Conservation (phyloP, 352 stramenopile genomes). For the Globisporangium radiosum region DNA sequence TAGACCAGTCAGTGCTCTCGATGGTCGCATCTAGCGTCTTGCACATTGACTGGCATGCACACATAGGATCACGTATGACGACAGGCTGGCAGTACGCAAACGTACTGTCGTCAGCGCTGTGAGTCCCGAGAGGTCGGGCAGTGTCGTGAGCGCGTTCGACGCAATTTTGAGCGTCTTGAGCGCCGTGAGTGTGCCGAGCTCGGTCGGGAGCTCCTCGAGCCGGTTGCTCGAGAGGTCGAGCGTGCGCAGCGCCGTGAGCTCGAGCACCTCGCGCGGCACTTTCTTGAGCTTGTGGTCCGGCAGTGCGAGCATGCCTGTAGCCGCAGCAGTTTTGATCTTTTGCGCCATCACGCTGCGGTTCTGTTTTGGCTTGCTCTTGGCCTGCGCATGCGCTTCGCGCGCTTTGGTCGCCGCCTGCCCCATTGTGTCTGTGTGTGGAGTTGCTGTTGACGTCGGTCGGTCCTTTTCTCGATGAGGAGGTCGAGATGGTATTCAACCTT, state of each 20-base stretch:
- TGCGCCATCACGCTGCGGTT: slow-evolving; percentile 66
- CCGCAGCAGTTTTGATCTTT: slow-evolving; percentile 57
- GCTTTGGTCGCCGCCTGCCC: slow-evolving; percentile 61
- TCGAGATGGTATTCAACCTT: no score
- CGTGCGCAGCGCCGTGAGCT: slow-evolving; percentile 45
- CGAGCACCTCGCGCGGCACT: slow-evolving; percentile 51
- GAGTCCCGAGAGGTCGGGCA: slow-evolving; percentile 65
- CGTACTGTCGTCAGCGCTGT: slow-evolving; percentile 62
- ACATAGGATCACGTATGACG: not conserved
- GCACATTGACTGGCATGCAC: slow-evolving; percentile 1
- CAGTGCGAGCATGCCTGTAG: slow-evolving; percentile 66
- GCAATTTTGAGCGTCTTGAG: slow-evolving; percentile 76
- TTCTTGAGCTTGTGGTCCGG: slow-evolving; percentile 69
- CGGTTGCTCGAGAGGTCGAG: slow-evolving; percentile 72
- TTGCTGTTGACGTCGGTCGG: not conserved
- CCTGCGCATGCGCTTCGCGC: slow-evolving; percentile 53
- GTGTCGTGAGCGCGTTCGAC: slow-evolving; percentile 40
- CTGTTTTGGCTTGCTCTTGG: slow-evolving; percentile 81
- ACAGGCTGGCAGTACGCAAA: slow-evolving; percentile 13
- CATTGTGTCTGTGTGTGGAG: slow-evolving; percentile 21
- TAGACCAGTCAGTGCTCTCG: no score
- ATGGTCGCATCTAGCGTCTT: no score
- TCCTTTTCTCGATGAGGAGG: no score
- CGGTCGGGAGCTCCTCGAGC: slow-evolving; percentile 38
- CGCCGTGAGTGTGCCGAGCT: slow-evolving; percentile 29